Base-by-base conservation (phyloP, 345 rosid species). In the Eucalyptus paniculata region DNA sequence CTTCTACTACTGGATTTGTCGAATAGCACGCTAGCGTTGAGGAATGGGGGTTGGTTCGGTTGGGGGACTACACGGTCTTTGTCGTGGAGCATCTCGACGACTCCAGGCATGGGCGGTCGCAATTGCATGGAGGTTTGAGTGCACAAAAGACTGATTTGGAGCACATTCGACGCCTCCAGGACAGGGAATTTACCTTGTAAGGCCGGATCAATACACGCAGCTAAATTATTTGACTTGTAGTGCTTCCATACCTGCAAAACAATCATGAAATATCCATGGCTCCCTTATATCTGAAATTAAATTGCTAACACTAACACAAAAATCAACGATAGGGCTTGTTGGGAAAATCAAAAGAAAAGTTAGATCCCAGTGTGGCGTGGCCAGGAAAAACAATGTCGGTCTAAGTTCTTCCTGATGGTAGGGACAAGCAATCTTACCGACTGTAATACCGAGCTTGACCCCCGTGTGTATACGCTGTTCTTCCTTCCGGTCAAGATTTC, bases 1-100 rank as follows among this genome's bases (percentile, higher is more conserved):
- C 88, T 90, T 81, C 56, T 87, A 45, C 91, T 86, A 17, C 90
- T 89, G 18, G 81, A 62, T 37, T 89, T 90, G 88, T 51, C 93
- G 51, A 93, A 91, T 50, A 95, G 91, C 89, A 94, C 92, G 89
- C 95, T 94, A 53, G 97, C 93, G 89, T 95, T 95, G 90, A 97
- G 89, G 92, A 97, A 96, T 10, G 97, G 98, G 88, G 99, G 97
- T 53, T 97, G 97, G 81, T 89, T 93, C 18, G 98, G 98, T 5
- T 88, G n/a, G 12, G 96, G 96, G 50, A 94, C 89, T 62, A 65
- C 86, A 56, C 58, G 49, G 60, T 94, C 92, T 47, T 24, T 81
- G 32, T 92, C 40, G 18, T 90, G 91, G 28, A 96, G 93, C 97
- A 96, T 93, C 86, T 88, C 87, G 37, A 95, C 91, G 85, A 96